These are phyloP conservation scores for Acacia confusa DNA, from an alignment of 306 rosid genomes.

Conservation along the genomic window DNA sequence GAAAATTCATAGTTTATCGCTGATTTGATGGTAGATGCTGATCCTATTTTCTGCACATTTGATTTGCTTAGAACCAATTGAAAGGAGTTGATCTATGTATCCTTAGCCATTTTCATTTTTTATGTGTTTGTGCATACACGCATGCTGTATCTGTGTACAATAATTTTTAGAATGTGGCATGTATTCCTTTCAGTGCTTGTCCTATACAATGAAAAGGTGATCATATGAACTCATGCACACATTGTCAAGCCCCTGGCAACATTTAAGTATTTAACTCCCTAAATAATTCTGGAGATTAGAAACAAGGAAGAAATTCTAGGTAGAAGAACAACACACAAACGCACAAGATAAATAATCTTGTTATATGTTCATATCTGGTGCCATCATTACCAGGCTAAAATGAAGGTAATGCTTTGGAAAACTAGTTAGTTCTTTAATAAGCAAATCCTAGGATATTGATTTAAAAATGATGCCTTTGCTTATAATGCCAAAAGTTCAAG, in stretches of 20 bases:
- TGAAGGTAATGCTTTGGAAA: not conserved
- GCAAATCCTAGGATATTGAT: not conserved
- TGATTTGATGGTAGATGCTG: not conserved
- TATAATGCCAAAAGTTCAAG: not conserved
- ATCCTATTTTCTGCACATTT: not conserved
- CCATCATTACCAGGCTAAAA: not conserved
- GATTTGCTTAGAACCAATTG: not conserved
- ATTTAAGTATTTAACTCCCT: not conserved
- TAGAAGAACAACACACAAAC: not conserved
- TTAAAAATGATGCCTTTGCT: not conserved
- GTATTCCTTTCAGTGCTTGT: not conserved
- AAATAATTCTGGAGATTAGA: not conserved
- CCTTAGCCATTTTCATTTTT: not conserved
- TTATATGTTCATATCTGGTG: not conserved
- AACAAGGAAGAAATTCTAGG: not conserved
- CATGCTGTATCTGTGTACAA: not conserved
- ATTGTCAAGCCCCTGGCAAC: not conserved
- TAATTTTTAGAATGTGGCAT: not conserved
- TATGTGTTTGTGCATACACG: not conserved
- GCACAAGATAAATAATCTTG: not conserved
- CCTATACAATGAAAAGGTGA: not conserved
- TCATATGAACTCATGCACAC: not conserved
- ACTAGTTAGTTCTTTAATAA: not conserved
- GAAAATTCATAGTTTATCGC: not conserved
- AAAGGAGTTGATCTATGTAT: not conserved